These are phyloP conservation scores for Polygonum maritimum DNA, from an alignment of 148 eudicot species.

Conservation along the genomic window DNA sequence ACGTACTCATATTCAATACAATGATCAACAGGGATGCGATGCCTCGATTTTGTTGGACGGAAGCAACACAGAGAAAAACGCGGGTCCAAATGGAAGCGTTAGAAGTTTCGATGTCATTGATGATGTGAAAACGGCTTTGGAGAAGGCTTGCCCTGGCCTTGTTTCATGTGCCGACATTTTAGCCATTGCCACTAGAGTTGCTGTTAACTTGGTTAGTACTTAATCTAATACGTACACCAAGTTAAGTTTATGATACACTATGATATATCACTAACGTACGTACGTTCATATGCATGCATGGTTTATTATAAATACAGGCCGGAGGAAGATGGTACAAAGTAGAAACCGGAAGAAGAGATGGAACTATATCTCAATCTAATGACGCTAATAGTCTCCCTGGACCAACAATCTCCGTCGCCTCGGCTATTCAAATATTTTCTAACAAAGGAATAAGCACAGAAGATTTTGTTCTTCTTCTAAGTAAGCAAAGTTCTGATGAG, in stretches of 20 bases:
- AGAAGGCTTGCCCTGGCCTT: not conserved
- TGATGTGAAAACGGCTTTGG: not conserved
- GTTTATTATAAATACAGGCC: conserved; percentile 17
- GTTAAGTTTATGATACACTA: too few relatives aligned
- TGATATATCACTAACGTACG: not conserved
- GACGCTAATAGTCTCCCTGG: conserved; percentile 32
- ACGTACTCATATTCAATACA: not conserved
- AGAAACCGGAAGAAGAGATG: conserved; percentile 52
- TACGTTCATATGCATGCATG: not conserved
- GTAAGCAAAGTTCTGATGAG: not conserved
- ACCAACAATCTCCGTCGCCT: conserved; percentile 32
- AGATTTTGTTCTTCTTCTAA: conserved; percentile 36
- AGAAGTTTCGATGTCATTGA: conserved; percentile 5
- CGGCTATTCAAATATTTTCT: conserved; percentile 18
- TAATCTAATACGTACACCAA: too few relatives aligned
- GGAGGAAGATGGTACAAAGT: conserved; percentile 35
- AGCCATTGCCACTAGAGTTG: not conserved
- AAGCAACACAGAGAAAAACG: not conserved
- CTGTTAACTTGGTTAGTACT: not conserved
- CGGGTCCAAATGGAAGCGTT: not conserved
- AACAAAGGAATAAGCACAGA: conserved; percentile 19
- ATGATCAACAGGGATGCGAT: conserved; percentile 39
- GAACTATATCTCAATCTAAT: conserved; percentile 20
- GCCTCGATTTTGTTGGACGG: conserved; percentile 45
- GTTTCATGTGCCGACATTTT: conserved; percentile 5